Evolutionary conservation across 2,329 filamentous ascomycete species (phyloP), one percentile per base, ranked within the genome.

Genomic region (Tothia fuscella): DNA sequence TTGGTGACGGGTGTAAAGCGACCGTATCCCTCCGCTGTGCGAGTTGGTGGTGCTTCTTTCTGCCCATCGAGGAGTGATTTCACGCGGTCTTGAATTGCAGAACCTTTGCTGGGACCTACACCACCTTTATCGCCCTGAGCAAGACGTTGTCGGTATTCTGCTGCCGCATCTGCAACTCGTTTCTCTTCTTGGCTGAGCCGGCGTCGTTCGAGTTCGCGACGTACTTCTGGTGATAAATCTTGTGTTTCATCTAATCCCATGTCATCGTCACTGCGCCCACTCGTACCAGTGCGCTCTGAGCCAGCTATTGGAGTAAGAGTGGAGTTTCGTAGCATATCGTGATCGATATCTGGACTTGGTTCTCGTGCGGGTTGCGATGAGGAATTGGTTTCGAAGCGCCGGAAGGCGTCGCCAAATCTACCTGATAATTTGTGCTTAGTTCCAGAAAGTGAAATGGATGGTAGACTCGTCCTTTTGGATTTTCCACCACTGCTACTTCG

Each of bases 391-490:
- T 98, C 91, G 51, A 96, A 96, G 5, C 82, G 75, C 54, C 89
- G 86, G 64, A 96, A 95, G 3, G 89, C 88, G 53, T 95, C 88
- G 1, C 88, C 86, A 57, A 96, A 95, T 51, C 82, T 86, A 19
- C 87, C 84, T 4, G 79, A 80, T n/a, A 95, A 68, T 28, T 93
- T 76, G 44, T 77, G 84, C 60, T 91, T 93, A 20, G 82, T 82
- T 29, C 77, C 78, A 5, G 81, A 77, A 14, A 85, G 62, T 0
- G 80, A 78, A 42, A 82, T 71, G 2, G 71, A 74, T 10, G 74
- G 72, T 48, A 93, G 62, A 57, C 84, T 91, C 1, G 78, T 71
- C 9, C 83, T 74, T 58, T 93, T 93, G 35, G 65, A 64, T 19
- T 67, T 64, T 38, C 69, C 71, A 46, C 74, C 77, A 48, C 61